Evolutionary conservation across 306 rosid species (phyloP).

Genomic region (Abrus pulchellus): DNA sequence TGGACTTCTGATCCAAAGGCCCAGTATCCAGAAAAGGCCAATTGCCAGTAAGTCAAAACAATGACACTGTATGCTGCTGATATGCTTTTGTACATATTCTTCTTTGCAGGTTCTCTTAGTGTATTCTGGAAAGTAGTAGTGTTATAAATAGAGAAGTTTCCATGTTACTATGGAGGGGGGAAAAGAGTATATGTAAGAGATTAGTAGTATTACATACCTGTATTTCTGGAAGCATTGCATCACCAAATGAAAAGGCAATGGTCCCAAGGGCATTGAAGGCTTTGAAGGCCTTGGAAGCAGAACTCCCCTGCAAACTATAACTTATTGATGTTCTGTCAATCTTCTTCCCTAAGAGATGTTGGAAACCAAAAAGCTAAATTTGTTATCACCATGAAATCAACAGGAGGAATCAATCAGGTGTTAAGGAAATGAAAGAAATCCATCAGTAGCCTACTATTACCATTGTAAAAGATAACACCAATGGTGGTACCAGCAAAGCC

Average conservation of each 20-base stretch:
- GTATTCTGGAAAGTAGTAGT: constrained; percentile 62
- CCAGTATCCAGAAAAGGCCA: constrained; percentile 76
- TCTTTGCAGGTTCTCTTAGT: constrained; percentile 73
- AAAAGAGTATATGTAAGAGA: background rate
- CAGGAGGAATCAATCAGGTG: constrained; percentile 14
- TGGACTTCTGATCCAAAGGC: constrained; percentile 83
- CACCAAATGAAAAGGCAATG: constrained; percentile 84
- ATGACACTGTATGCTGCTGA: constrained; percentile 74
- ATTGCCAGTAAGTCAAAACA: constrained; percentile 70
- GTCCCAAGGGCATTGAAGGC: constrained; percentile 81
- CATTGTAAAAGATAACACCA: constrained; percentile 75
- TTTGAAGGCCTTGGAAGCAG: constrained; percentile 63
- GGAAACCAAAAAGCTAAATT: background rate
- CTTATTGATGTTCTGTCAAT: constrained; percentile 66
- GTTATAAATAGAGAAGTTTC: background rate
- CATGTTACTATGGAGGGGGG: background rate
- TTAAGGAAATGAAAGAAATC: background rate
- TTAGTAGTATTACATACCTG: constrained; percentile 53
- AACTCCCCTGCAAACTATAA: constrained; percentile 66
- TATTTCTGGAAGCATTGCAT: constrained; percentile 90
- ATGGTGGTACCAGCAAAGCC: constrained; percentile 83
- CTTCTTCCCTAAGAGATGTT: constrained; percentile 61
- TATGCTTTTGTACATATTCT: constrained; percentile 74
- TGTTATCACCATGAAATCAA: background rate
- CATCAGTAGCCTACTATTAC: constrained; percentile 63